Conservation (phyloP, 805 yeast species). For the Starmerella potacharoeniae region DNA sequence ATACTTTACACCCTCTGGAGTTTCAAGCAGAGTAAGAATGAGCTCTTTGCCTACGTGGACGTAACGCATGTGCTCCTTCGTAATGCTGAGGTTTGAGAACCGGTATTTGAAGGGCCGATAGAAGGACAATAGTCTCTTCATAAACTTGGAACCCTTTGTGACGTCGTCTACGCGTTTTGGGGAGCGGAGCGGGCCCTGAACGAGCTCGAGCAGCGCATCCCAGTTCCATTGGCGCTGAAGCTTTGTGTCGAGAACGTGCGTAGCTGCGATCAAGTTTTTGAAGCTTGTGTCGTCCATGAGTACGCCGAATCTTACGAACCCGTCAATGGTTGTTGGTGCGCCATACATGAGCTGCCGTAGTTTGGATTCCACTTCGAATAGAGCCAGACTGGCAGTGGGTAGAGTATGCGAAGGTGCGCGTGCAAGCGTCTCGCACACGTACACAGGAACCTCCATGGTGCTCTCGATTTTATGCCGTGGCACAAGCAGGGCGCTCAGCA, state of each 20-base stretch:
- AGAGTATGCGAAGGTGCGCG: constrained; percentile 13
- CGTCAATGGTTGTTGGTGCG: constrained; percentile 4
- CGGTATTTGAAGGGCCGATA: constrained; percentile 85
- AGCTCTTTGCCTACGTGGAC: constrained; percentile 67
- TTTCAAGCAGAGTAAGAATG: constrained; percentile 50
- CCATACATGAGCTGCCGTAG: constrained; percentile 1
- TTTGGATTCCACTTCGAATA: constrained; percentile 38
- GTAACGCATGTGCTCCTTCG: constrained; percentile 42
- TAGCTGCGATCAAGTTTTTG: constrained; percentile 50
- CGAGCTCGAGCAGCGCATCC: constrained; percentile 56
- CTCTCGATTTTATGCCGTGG: constrained; percentile 31
- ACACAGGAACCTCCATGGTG: constrained; percentile 21
- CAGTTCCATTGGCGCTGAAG: constrained; percentile 82
- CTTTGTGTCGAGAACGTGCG: constrained; percentile 67
- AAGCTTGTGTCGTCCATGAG: constrained; percentile 55
- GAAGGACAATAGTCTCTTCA: constrained; percentile 74
- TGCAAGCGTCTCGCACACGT: constrained; percentile 10
- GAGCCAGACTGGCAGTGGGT: constrained; percentile 30
- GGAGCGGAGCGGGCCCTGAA: constrained; percentile 71
- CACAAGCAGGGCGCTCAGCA: constrained; percentile 42
- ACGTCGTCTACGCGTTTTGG: constrained; percentile 68
- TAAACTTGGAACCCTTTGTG: constrained; percentile 66
- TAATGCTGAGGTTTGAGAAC: constrained; percentile 45
- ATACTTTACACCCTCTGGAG: constrained; percentile 55
- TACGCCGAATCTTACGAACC: constrained; percentile 28